These are phyloP conservation scores for Alternaria brassicae DNA, from an alignment of 2,329 filamentous ascomycete species.

Conservation along the genomic window DNA sequence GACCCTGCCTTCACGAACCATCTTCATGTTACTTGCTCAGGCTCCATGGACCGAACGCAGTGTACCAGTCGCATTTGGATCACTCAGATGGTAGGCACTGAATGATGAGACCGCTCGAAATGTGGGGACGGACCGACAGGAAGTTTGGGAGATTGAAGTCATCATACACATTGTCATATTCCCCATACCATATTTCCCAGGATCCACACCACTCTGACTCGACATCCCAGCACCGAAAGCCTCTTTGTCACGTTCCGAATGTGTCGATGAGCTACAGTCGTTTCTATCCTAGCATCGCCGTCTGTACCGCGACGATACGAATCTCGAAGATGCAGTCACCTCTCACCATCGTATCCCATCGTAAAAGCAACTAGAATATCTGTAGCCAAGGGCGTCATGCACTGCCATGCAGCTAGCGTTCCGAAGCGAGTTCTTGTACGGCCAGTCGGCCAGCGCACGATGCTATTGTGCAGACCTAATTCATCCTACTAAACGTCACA, in stretches of 20 bases:
- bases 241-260: not conserved
- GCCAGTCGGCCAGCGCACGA: slow-evolving; percentile 5
- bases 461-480: not conserved
- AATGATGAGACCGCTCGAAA: not conserved
- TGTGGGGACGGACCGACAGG: not conserved
- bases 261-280: not conserved
- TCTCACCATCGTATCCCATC: not conserved
- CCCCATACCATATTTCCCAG: not conserved
- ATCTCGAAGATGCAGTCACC: not conserved
- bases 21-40: not conserved
- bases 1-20: not conserved
- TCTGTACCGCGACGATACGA: not conserved
- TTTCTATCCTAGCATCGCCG: not conserved
- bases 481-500: slow-evolving; percentile 7
- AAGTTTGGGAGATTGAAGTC: not conserved
- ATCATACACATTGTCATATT: not conserved
- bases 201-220: not conserved
- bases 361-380: not conserved
- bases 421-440: not conserved
- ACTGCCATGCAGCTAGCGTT: not conserved
- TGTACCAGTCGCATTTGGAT: not conserved
- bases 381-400: not conserved
- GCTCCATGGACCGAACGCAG: not conserved
- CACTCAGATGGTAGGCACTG: not conserved
- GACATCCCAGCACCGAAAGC: not conserved